phyloP scores from a whole-genome alignment of 2,329 filamentous ascomycete genomes.

The Talaromyces sp. region DNA sequence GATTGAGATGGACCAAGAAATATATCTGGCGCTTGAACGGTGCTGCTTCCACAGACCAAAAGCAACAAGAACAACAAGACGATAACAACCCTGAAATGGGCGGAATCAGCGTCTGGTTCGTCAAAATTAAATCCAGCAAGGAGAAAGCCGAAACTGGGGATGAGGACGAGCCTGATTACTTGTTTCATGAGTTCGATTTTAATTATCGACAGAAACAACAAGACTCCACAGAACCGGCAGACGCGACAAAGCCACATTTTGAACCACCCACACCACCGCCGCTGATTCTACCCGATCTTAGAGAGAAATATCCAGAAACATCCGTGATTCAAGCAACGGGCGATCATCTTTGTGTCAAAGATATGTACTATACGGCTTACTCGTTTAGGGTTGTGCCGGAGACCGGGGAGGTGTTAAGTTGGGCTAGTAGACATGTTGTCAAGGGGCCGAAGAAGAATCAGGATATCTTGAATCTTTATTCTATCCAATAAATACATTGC shows the following conservation, averaged over 20 bases:
- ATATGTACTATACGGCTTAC: conserved; percentile 47
- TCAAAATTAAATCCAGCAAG: conserved; percentile 31
- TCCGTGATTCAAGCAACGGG: conserved; percentile 36
- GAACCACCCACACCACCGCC: conserved; percentile 22
- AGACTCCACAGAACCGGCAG: not conserved
- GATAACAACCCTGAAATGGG: conserved; percentile 11
- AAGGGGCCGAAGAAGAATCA: conserved; percentile 46
- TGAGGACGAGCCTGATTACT: conserved; percentile 38
- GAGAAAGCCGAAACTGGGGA: not conserved
- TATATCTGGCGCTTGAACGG: conserved; percentile 42
- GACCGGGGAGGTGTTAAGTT: conserved; percentile 36
- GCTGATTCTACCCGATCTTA: not conserved
- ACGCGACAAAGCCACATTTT: conserved; percentile 2
- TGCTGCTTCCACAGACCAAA: not conserved
- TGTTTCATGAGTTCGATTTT: conserved; percentile 45
- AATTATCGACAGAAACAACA: conserved; percentile 10
- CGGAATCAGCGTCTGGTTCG: conserved; percentile 45
- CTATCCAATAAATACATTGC: conserved; percentile 12
- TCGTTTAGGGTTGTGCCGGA: conserved; percentile 35
- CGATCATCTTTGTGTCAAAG: conserved; percentile 45
- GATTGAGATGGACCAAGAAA: conserved; percentile 39
- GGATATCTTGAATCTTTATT: conserved; percentile 43
- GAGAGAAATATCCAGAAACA: conserved; percentile 20
- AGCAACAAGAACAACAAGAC: not conserved
- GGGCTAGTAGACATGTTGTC: conserved; percentile 45